phyloP scores from a whole-genome alignment of 192 early-diverging fungal species.

The Chytriomyces sp. region DNA sequence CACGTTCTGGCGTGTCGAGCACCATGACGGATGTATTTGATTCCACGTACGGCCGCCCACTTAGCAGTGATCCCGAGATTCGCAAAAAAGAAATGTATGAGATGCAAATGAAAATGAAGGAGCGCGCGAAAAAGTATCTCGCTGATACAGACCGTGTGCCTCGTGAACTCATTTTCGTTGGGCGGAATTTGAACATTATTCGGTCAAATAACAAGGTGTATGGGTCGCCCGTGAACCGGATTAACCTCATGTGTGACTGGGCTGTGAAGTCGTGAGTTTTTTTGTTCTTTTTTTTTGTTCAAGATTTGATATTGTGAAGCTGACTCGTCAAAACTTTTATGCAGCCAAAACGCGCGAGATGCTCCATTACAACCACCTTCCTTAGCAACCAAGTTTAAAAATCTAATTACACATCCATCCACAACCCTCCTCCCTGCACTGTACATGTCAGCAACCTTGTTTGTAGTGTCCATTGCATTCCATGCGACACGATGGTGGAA shows the following conservation, averaged over 20 bases:
- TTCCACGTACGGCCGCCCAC: slow-evolving; percentile 60
- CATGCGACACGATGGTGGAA: slow-evolving; percentile 54
- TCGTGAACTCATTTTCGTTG: slow-evolving; percentile 88
- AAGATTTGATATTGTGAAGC: too few relatives aligned
- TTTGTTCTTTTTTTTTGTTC: slow-evolving; percentile 24
- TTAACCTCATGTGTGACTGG: slow-evolving; percentile 82
- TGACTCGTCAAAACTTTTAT: slow-evolving; percentile 19
- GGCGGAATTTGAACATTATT: slow-evolving; percentile 78
- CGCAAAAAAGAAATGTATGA: slow-evolving; percentile 17
- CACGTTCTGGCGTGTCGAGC: slow-evolving; percentile 51
- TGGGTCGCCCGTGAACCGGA: slow-evolving; percentile 86
- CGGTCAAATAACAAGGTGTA: slow-evolving; percentile 80
- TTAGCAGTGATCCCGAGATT: background rate
- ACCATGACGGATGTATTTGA: slow-evolving; percentile 36
- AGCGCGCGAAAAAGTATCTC: slow-evolving; percentile 73
- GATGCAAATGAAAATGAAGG: slow-evolving; percentile 79
- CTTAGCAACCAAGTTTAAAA: slow-evolving; percentile 6
- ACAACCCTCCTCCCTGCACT: slow-evolving; percentile 43
- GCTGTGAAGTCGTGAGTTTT: slow-evolving; percentile 66
- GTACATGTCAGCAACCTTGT: slow-evolving; percentile 64
- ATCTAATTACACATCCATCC: background rate
- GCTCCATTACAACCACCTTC: background rate
- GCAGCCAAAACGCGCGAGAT: slow-evolving; percentile 41
- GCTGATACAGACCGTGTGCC: slow-evolving; percentile 73
- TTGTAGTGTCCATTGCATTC: slow-evolving; percentile 66